phyloP scores from a whole-genome alignment of 257 asterid species.

The Phtheirospermum japonicum region DNA sequence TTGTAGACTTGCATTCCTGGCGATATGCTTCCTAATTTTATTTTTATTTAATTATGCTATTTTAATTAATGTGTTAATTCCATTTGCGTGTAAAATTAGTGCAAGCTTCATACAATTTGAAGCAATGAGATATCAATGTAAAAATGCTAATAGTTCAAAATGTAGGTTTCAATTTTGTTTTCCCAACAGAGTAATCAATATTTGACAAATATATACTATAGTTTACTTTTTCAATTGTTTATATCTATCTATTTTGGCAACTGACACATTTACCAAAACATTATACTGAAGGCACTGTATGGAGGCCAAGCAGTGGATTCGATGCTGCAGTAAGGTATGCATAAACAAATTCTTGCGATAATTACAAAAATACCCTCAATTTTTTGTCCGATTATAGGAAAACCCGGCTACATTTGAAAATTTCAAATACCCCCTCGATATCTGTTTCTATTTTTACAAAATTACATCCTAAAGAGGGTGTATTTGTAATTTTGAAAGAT shows the following conservation, averaged over 20 bases:
- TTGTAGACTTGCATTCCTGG: conserved; percentile 8
- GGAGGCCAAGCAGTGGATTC: conserved; percentile 43
- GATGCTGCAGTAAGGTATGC: conserved; percentile 48
- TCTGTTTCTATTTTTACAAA: not conserved
- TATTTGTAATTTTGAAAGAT: not conserved
- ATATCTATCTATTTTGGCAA: conserved; percentile 2
- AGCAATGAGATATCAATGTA: conserved; percentile 5
- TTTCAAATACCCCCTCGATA: not conserved
- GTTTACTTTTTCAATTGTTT: not conserved
- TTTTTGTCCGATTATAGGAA: not conserved
- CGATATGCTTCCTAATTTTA: conserved; percentile 10
- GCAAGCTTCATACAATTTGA: conserved; percentile 12
- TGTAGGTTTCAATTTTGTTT: not conserved
- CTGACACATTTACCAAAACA: conserved; percentile 2
- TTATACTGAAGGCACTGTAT: conserved; percentile 36
- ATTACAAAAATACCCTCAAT: not conserved
- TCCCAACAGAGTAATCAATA: not conserved
- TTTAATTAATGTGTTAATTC: not conserved
- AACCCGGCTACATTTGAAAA: not conserved
- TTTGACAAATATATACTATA: conserved; percentile 4
- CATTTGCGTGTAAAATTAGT: not conserved
- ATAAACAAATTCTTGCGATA: not conserved
- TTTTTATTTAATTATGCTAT: not conserved
- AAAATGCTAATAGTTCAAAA: not conserved
- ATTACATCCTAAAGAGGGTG: not conserved